Evolutionary conservation across 2,329 filamentous ascomycete genomes (phyloP), one percentile per base, ranked within the genome.

Genomic region (Aspergillus sp.): DNA sequence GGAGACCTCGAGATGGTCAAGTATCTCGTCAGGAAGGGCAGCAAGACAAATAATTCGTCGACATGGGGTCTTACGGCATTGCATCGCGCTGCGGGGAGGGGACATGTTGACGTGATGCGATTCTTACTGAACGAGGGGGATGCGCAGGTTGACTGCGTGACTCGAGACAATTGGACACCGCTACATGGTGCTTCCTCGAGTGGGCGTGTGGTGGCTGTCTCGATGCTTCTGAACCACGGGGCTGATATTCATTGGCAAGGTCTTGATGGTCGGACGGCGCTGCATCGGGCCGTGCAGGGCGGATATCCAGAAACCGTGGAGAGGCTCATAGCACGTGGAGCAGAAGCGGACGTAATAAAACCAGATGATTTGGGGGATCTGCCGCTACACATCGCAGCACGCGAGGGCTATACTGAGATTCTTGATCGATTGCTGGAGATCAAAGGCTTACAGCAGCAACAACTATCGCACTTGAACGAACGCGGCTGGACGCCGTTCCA

Each of bases 11-110:
- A 48, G 6, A 40, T 40, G 7, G 46, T 48, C 5, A 36, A 28
- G 8, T 32, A 44, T 5, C 27, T 48, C 28, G 4, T 48, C 29
- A 27, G 7, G 3, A 19, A 27, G 5, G 41, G 29, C 9, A 38
- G 12, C 6, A 44, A 32, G 7, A 30, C 33, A 9, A 10, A 7
- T 4, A 29, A 27, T 5, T 27, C 8, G 2, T 48, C 27, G 10
- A 29, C 30, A 8, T 30, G 41, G 8, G 41, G 45, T 3, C 41
- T 47, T n/a, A 43, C 40, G 19, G 46, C 46, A 7, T 39, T 48
- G 29, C 46, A 48, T 41, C 46, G 35, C 6, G 46, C 46, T 10
- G 35, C 46, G 2, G 38, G 44, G 36, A 29, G 44, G 19, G 44
- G 44, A 3, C 38, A 42, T 29, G 29, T 46, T 9, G 30, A 46